Base-by-base conservation (phyloP, 805 yeast genomes). In the Cyberlindnera mycetangii region DNA sequence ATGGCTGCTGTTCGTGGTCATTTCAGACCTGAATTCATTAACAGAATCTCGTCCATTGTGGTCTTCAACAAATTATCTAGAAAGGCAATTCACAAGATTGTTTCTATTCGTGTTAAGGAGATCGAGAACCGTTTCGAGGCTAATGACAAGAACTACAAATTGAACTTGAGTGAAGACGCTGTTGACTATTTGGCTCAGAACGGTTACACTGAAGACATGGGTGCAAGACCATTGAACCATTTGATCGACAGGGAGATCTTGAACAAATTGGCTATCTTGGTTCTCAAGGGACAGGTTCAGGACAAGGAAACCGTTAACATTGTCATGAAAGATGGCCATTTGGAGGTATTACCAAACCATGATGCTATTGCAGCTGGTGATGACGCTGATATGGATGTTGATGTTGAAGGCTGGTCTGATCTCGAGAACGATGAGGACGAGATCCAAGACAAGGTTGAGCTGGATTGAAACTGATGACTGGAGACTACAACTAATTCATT, bases 11-110 rank as follows among this genome's bases (percentile, higher is more conserved):
- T 93, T 9, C 79, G 85, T 55, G 75, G 75, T 6, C 98, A 93
- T 65, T 93, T 93, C 80, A 81, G 98, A 65, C 99, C 99, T 5
- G 99, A 93, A 68, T 93, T 93, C 72, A 74, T 93, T 59, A 93
- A 93, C 76, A 86, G 99, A 74, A 92, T 93, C 52, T 84, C 96
- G 2, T 87, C 95, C 7, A 90, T 88, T 55, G 89, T 92, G 24
- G 85, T 93, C 18, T 93, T 93, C 78, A 93, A 93, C 76, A 80
- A 96, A 56, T 75, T 93, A 53, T 87, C 97, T 15, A 85, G 82
- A 73, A 84, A 85, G 65, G 95, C 97, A 1, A 93, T 93, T 53
- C 78, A 88, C 55, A 88, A 87, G 79, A 93, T 93, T 59, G 97
- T 93, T 37, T 81, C 80, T 48, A 83, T 93, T 52, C 78, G 99